Base-by-base conservation (phyloP, 169 alveolate genomes). In the Neospora caninum region DNA sequence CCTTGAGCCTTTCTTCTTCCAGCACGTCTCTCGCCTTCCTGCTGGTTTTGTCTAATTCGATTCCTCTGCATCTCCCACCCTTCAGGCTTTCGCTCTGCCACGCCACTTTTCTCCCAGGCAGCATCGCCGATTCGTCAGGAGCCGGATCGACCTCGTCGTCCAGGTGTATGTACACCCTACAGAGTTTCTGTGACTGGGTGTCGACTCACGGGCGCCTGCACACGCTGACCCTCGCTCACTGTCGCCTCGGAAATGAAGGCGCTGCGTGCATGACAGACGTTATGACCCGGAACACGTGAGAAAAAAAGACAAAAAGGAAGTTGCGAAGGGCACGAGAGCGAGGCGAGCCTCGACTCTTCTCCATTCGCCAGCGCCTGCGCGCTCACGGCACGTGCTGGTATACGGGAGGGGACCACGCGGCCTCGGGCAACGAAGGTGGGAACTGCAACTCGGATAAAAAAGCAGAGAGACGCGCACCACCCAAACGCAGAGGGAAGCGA, bases 161-260 rank as follows among this genome's bases (percentile, higher is more conserved):
- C 36, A 38, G 89, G 89, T 82, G 89, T 82, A 42, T 42, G 64
- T 82, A 82, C 89, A 82, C 89, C 89, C 38, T 82, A n/a, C 89
- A 82, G 41, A 42, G 27, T 13, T 82, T 82, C 67, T 82, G 89
- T 25, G 89, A 82, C 89, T 82, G 89, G 89, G 64, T 82, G 31
- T 41, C 69, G 18, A 31, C 69, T 25, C 89, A 82, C 67, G 18
- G 69, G 34, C 1, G 67, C 41, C 53, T 82, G 0, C 36, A 41
- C n/a, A 82, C 89, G 25, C 89, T 82, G 36, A 29, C 67, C 39
- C 89, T 82, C 27, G 31, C 89, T 6, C 89, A 82, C 67, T 82
- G 89, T 31, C 89, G 89, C 7, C 64, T 82, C 18, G 89, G 89
- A 18, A 42, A 38, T 41, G 69, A 82, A 41, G 89, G 69, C 64